Evolutionary conservation across 2,329 filamentous ascomycete genomes (phyloP), one percentile per base, ranked within the genome.

Genomic region (Colletotrichum sp.): DNA sequence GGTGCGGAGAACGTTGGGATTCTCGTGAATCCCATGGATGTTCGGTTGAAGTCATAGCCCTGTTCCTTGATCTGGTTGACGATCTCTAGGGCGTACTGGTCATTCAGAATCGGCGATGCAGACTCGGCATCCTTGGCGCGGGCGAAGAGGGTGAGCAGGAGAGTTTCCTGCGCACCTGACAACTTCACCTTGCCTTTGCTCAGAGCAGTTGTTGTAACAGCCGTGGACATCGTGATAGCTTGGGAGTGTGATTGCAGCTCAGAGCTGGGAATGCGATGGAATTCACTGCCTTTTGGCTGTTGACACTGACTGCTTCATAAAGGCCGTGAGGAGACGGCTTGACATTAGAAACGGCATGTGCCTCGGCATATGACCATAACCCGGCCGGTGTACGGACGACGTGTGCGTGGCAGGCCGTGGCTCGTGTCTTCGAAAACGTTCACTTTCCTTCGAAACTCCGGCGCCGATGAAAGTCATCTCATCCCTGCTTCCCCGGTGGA

Each of bases 151-250:
- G 77, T 78, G 12, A 77, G 26, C 15, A 78, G 61, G 21, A 78
- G 71, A 18, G 77, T 78, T 52, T 78, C 74, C 30, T 78, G 77
- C 6, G 71, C 77, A 18, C 77, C 77, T 5, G 43, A 71, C 21
- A 78, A 30, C 4, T 34, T 36, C 13, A 78, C 30, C 30, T 71
- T 76, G 9, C 71, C 74, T 55, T 76, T 76, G n/a, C 67, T 67
- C 8, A 65, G 28, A 18, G 15, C 39, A 10, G 30, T 63, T 5
- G 73, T 48, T 21, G 69, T 72, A 4, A 24, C 24, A 26, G 69
- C 60, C 8, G 55, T 52, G 32, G 69, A 48, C 73, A 75, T 75
- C 4, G 18, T 67, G 65, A 21, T 15, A 28, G 32, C 32, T 43
- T 30, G 10, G 13, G 12, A 30, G 6, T 6, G 5, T n/a, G 26